A percentile compares a stretch with the other conserved stretches of the same genome.
Evolutionary conservation across 148 eudicot genomes (phyloP).

Genomic region (Dianthus caryophyllus): DNA sequence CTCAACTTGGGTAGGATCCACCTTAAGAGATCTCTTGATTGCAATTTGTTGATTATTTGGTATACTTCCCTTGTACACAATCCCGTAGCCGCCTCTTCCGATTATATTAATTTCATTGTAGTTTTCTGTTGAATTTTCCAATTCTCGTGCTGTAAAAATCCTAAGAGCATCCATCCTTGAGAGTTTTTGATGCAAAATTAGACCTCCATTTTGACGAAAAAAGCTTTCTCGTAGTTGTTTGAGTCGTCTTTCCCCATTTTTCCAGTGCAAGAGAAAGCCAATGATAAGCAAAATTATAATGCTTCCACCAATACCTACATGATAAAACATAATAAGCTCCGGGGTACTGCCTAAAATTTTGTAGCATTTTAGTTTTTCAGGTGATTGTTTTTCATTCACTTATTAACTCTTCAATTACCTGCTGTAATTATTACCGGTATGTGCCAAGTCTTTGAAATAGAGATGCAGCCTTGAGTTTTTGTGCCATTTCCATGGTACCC

Average conservation of each 20-base stretch:
- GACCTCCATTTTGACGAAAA: slow-evolving; percentile 27
- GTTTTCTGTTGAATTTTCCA: slow-evolving; percentile 20
- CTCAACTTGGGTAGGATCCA: slow-evolving; percentile 23
- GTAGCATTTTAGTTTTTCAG: not conserved
- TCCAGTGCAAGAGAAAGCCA: slow-evolving; percentile 13
- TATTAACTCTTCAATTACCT: not conserved
- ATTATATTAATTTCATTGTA: slow-evolving; percentile 16
- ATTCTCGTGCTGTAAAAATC: slow-evolving; percentile 20
- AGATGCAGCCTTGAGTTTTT: not conserved
- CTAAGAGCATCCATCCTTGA: slow-evolving; percentile 6
- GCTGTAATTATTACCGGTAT: slow-evolving; percentile 13
- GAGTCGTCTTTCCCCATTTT: slow-evolving; percentile 5
- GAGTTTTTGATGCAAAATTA: slow-evolving; percentile 19
- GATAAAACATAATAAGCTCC: too few species aligned
- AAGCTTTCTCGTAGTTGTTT: slow-evolving; percentile 11
- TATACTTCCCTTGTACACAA: slow-evolving; percentile 22
- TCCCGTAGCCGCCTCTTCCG: slow-evolving; percentile 27
- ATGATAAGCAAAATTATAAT: slow-evolving; percentile 12
- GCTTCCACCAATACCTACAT: slow-evolving; percentile 18
- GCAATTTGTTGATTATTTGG: slow-evolving; percentile 23
- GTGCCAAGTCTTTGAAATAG: not conserved
- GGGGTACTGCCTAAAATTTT: too few species aligned
- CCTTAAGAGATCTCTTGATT: slow-evolving; percentile 22
- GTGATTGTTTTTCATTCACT: too few species aligned
- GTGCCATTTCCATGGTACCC: slow-evolving; percentile 20